phyloP scores from a whole-genome alignment of 2,329 filamentous ascomycete species.

The Neofusicoccum laricinum region DNA sequence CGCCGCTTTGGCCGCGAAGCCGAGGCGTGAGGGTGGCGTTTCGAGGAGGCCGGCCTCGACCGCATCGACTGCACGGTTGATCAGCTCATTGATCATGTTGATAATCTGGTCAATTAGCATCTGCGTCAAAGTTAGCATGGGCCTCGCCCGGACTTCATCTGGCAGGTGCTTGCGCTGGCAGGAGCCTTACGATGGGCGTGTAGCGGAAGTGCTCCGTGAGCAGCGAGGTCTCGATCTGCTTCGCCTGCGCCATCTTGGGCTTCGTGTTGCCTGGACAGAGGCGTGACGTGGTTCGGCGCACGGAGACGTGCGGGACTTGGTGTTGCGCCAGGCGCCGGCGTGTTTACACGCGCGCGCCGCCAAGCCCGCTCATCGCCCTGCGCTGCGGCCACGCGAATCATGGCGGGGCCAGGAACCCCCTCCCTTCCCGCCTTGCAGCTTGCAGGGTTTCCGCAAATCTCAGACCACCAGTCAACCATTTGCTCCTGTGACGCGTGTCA shows the following conservation, averaged over 20 bases:
- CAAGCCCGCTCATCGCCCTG: neutral
- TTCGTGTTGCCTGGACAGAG: neutral
- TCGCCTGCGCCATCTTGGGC: conserved; percentile 39
- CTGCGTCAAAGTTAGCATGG: conserved; percentile 43
- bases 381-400: conserved; percentile 1
- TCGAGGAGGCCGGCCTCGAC: conserved; percentile 78
- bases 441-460: conserved; percentile 11
- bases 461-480: conserved; percentile 4
- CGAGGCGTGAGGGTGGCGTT: conserved; percentile 71
- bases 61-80: conserved; percentile 83
- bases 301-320: neutral
- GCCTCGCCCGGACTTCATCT: neutral
- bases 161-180: neutral
- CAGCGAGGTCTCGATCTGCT: conserved; percentile 56
- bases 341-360: conserved; percentile 13
- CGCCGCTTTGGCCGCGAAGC: conserved; percentile 62
- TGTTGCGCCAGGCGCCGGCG: conserved; percentile 1
- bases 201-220: conserved; percentile 96
- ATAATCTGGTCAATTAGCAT: conserved; percentile 96
- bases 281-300: neutral
- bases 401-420: neutral
- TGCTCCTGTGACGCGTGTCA: neutral
- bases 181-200: conserved; percentile 71
- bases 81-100: conserved; percentile 90
- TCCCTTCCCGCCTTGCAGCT: neutral